Conservation (phyloP, 805 yeast species). For the Yarrowia keelungensis region DNA sequence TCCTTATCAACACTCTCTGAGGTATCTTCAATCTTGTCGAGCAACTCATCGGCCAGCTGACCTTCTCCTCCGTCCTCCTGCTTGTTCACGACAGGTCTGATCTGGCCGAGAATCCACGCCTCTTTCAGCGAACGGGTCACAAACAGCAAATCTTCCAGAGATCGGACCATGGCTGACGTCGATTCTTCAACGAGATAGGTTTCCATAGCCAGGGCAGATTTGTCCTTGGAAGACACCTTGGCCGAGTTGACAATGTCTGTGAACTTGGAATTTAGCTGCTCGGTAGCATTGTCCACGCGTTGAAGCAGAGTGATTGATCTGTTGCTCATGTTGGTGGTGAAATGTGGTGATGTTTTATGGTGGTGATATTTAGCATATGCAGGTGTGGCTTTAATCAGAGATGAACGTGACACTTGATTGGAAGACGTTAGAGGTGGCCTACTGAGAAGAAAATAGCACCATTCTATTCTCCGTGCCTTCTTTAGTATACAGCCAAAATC, state of each 20-base stretch:
- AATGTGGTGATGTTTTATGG: not conserved
- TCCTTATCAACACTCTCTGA: not conserved
- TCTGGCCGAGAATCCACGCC: constrained; percentile 55
- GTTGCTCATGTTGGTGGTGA: constrained; percentile 9
- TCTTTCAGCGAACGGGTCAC: constrained; percentile 53
- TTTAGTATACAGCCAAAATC: no score
- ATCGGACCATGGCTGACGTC: constrained; percentile 50
- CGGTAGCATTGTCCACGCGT: constrained; percentile 46
- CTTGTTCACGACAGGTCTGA: constrained; percentile 44
- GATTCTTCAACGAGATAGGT: constrained; percentile 52
- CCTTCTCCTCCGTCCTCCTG: constrained; percentile 34
- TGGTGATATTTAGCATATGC: no score
- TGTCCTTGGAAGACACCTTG: constrained; percentile 47
- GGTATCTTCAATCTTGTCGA: constrained; percentile 11
- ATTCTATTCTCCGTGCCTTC: no score
- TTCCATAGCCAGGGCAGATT: constrained; percentile 51
- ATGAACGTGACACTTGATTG: no score
- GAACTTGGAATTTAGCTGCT: constrained; percentile 45
- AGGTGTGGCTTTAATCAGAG: no score
- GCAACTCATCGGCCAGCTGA: constrained; percentile 5
- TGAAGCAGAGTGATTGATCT: constrained; percentile 40
- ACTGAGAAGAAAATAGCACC: no score
- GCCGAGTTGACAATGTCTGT: constrained; percentile 47
- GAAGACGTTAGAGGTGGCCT: no score
- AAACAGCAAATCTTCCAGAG: constrained; percentile 52